Conservation (phyloP, 371 early-diverging fungal genomes). For the Haplosporangium sp. region DNA sequence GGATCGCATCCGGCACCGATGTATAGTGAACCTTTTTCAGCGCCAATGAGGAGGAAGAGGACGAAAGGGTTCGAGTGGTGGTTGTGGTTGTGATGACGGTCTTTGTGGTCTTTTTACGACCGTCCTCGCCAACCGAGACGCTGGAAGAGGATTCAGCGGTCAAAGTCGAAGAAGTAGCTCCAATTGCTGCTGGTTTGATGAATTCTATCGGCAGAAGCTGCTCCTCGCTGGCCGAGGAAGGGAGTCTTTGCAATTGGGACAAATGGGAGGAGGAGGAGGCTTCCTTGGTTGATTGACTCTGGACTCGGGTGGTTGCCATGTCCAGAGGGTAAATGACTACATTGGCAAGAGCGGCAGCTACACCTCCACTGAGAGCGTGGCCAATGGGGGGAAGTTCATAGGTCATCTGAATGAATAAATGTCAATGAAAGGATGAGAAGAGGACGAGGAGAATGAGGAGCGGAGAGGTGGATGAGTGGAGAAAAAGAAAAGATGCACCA, state of each 20-base stretch:
- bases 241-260: background rate
- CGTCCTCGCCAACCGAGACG: constrained; percentile 24
- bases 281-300: constrained; percentile 45
- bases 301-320: constrained; percentile 59
- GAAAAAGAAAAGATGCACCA: background rate
- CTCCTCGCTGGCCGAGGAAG: background rate
- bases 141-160: constrained; percentile 15
- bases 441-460: background rate
- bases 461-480: background rate
- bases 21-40: constrained; percentile 31
- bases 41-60: constrained; percentile 6
- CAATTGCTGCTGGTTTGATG: constrained; percentile 18
- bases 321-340: constrained; percentile 71
- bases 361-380: constrained; percentile 70
- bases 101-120: constrained; percentile 30
- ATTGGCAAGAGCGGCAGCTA: constrained; percentile 68
- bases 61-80: constrained; percentile 14
- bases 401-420: constrained; percentile 17
- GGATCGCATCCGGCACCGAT: constrained; percentile 57
- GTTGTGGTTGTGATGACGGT: constrained; percentile 44
- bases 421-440: background rate
- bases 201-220: constrained; percentile 44
- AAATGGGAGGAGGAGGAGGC: background rate
- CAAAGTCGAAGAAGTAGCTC: constrained; percentile 28
- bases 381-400: constrained; percentile 70